Evolutionary conservation across 176 grass and related monocot species (phyloP).

Genomic region (Triticum dicoccoides): DNA sequence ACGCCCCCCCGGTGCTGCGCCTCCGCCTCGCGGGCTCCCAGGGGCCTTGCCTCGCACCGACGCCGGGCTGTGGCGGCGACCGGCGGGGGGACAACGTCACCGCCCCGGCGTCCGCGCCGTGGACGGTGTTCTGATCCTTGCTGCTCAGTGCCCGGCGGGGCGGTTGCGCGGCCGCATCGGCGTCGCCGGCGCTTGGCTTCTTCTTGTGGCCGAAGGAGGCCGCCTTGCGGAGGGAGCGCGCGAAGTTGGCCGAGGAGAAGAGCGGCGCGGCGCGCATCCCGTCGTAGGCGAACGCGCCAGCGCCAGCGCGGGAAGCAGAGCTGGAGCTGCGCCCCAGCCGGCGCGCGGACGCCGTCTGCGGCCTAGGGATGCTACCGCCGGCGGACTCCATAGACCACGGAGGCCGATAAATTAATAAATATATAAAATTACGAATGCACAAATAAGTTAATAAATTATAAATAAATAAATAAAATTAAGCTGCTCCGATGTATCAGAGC

Average conservation of each 20-base stretch:
- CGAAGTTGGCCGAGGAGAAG: slow-evolving; percentile 43
- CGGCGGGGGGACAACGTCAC: not conserved
- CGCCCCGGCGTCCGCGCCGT: not conserved
- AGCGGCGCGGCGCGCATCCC: slow-evolving; percentile 40
- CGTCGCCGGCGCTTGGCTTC: slow-evolving; percentile 21
- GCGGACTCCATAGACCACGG: slow-evolving; percentile 43
- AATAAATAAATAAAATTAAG: slow-evolving; percentile 37
- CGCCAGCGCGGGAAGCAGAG: slow-evolving; percentile 27
- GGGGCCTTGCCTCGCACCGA: slow-evolving; percentile 23
- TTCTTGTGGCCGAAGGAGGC: slow-evolving; percentile 42
- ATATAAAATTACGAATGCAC: slow-evolving; percentile 22
- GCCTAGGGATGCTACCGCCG: not conserved
- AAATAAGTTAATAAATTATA: slow-evolving; percentile 29
- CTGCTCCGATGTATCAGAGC: not conserved
- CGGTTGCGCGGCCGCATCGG: not conserved
- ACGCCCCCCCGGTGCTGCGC: not conserved
- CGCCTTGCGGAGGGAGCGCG: slow-evolving; percentile 38
- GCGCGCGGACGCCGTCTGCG: slow-evolving; percentile 10
- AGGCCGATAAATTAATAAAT: slow-evolving; percentile 27
- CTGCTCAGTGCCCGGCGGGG: slow-evolving; percentile 20
- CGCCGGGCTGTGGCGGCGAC: slow-evolving; percentile 16
- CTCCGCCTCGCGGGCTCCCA: slow-evolving; percentile 31
- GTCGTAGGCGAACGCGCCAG: slow-evolving; percentile 41
- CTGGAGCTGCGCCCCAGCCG: not conserved
- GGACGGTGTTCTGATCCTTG: slow-evolving; percentile 26